Base-by-base conservation (phyloP, 192 early-diverging fungal species). In the Coemansia brasiliensis region DNA sequence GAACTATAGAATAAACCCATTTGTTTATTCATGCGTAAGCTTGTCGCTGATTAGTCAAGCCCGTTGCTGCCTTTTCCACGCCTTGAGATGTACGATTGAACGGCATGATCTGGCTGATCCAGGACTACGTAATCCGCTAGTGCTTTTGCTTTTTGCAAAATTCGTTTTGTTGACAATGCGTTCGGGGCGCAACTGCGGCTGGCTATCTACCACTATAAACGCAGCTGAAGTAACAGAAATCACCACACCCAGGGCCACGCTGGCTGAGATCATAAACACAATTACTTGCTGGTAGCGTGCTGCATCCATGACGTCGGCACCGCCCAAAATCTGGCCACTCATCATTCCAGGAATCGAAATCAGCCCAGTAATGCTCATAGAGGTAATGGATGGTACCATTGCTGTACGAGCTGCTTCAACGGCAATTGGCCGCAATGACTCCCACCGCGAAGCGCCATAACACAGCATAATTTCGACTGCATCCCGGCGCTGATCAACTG, bases 291-390 rank as follows among this genome's bases (percentile, higher is more conserved):
- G 91, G 57, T 92, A 94, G 53, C 84, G 83, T 16, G 86, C 87
- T 0, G 93, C 91, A 43, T 91, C 84, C 69, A 84, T 82, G 25
- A 92, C 87, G 12, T 84, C 80, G 0, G 91, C 85, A 22, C 93
- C 93, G 20, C 88, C 90, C 50, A 95, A 81, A 20, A 95, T 84
- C 56, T 92, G 91, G 50, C 93, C 93, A 1, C 87, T 90, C 93
- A 94, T 92, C 86, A 90, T 88, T 16, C 89, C 92, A 0, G 92
- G 92, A 55, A 94, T 94, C 17, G 91, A 87, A 20, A 94, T 90
- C 39, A 94, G 65, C 4, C 91, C 93, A 51, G 89, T 89, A 25
- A 94, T 86, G 59, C 74, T 64, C 77, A 92, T 85, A n/a, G 82
- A 70, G 45, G 91, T 91, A 24, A 95, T 85, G 2, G 87, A 83